Evolutionary conservation across 2,329 filamentous ascomycete species (phyloP), one percentile per base, ranked within the genome.

Genomic region (Colletotrichum plurivorum): DNA sequence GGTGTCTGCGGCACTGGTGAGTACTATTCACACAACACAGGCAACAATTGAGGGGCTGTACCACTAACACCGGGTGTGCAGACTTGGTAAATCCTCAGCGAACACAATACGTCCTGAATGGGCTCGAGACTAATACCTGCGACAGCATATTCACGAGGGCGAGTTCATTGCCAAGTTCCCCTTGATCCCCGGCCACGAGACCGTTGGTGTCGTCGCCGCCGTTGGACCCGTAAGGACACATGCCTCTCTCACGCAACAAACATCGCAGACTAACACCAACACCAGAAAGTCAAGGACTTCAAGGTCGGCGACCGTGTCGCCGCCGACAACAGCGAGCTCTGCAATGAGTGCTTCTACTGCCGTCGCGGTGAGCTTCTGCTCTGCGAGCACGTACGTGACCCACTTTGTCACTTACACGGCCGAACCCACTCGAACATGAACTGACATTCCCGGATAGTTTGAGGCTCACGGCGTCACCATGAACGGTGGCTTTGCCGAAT

Each of bases 281-380:
- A n/a, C 39, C 57, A 84, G 77, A 85, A 88, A 72, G 89, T 92
- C 71, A 88, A 85, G 73, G 85, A 83, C 51, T 89, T 92, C 79
- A 75, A 84, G 57, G 75, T 92, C 63, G 89, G 90, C 63, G 89
- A 92, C 74, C 87, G 89, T 54, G 90, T 93, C 41, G 88, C 87
- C 66, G 89, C 87, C 43, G 88, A 90, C 74, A 90, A 90, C 77
- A 87, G 88, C 16, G 88, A 93, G 77, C 86, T 92, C 51, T 93
- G 91, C 79, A 88, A 88, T 56, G 87, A 90, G 78, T 93, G 91
- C 82, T 92, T 92, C 84, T 92, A 93, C 83, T 93, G 91, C 82
- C 88, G 89, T 72, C 88, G 90, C 65, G 90, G 91, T 60, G 86
- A 93, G 76, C 84, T 88, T 36, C 81, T 93, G 54, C 87, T 93